Conservation (phyloP, 208 protist species). For the Trypanosoma avium region DNA sequence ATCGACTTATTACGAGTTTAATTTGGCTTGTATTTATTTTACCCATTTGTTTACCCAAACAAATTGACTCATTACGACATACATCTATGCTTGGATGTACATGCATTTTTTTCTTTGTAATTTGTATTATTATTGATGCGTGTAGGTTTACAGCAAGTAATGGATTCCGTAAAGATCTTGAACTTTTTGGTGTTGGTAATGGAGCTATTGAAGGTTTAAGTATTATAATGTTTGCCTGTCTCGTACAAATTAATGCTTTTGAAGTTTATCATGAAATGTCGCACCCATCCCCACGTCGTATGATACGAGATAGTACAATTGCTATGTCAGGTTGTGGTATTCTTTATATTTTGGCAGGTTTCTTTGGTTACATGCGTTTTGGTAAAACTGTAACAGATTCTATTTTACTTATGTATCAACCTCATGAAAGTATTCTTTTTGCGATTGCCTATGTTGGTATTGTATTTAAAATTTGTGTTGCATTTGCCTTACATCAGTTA, state of each 20-base stretch:
- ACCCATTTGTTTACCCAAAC: constrained; percentile 57
- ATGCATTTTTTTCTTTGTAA: constrained; percentile 35
- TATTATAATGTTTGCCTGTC: constrained; percentile 36
- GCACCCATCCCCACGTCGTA: constrained; percentile 34
- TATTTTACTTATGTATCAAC: constrained; percentile 36
- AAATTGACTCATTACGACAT: constrained; percentile 75
- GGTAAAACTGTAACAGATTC: constrained; percentile 17
- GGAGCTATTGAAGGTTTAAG: constrained; percentile 24
- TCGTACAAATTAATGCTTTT: constrained; percentile 42
- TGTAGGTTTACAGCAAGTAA: constrained; percentile 14
- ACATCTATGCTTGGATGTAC: constrained; percentile 44
- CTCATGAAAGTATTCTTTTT: constrained; percentile 17
- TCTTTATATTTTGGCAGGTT: constrained; percentile 32
- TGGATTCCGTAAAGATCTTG: constrained; percentile 42
- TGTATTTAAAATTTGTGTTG: constrained; percentile 32
- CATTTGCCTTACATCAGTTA: constrained; percentile 28
- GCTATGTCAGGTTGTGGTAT: constrained; percentile 16
- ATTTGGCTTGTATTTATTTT: constrained; percentile 68
- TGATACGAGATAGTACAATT: constrained; percentile 34
- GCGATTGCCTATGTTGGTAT: constrained; percentile 28
- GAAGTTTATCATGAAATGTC: constrained; percentile 40
- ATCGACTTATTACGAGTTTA: constrained; percentile 36
- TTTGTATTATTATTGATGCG: constrained; percentile 43
- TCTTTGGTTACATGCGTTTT: constrained; percentile 40
- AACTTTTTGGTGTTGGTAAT: constrained; percentile 34